Evolutionary conservation across 352 stramenopile species (phyloP).

Genomic region (Pseudoperonospora humuli): DNA sequence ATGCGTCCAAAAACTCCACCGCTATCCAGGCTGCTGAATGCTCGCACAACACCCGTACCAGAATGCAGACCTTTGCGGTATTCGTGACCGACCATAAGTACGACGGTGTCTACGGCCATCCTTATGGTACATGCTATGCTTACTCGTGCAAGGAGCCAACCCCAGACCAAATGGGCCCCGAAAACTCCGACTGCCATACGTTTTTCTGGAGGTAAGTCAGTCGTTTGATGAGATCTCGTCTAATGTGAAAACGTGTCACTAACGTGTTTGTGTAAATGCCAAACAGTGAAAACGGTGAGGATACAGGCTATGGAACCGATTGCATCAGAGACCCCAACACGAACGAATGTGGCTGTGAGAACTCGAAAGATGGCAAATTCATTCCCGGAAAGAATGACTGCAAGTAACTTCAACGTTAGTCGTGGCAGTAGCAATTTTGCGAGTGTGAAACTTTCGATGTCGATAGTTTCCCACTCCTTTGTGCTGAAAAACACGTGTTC

Average conservation of each 20-base stretch:
- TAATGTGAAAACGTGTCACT: neutral
- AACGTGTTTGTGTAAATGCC: conserved; percentile 4
- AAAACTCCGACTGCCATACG: conserved; percentile 25
- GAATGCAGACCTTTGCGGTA: conserved; percentile 26
- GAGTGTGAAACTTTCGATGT: conserved; percentile 13
- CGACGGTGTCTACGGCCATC: conserved; percentile 23
- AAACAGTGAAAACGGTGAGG: conserved; percentile 17
- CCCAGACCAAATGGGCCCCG: conserved; percentile 8
- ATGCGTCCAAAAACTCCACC: conserved; percentile 8
- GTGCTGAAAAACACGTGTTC: too few species aligned
- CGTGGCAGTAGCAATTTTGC: too few species aligned
- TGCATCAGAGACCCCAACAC: conserved; percentile 23
- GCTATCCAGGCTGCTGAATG: conserved; percentile 34
- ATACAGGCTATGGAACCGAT: conserved; percentile 13
- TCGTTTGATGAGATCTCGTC: neutral
- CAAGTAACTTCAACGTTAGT: too few species aligned
- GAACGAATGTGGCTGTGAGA: conserved; percentile 26
- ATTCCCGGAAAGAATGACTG: conserved; percentile 17
- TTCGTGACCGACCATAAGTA: conserved; percentile 27
- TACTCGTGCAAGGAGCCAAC: conserved; percentile 18
- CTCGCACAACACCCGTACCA: conserved; percentile 31
- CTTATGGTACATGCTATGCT: conserved; percentile 24
- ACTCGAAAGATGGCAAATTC: conserved; percentile 23
- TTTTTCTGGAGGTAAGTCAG: conserved; percentile 30
- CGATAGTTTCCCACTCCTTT: too few species aligned